Conservation (phyloP, 2,329 filamentous ascomycete genomes). For the Colletotrichum ledebouriae region DNA sequence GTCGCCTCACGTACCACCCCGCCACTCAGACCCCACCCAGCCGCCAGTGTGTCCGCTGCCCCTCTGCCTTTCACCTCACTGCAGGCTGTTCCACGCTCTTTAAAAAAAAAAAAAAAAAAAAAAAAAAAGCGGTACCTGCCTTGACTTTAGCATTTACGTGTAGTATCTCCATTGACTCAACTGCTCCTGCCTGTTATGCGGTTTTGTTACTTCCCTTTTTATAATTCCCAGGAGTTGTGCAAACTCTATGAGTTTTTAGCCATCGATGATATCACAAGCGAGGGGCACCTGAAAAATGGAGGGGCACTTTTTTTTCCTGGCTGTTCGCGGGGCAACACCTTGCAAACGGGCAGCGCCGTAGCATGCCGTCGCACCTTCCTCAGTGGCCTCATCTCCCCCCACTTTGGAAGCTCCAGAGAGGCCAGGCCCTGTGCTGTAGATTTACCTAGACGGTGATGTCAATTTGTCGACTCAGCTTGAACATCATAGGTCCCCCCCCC, state of each 20-base stretch:
- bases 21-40: constrained; percentile 26
- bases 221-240: background rate
- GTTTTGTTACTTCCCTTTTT: too few relatives aligned
- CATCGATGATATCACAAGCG: constrained; percentile 22
- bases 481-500: background rate
- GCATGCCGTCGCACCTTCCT: constrained; percentile 2
- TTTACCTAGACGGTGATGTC: constrained; percentile 33
- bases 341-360: constrained; percentile 31
- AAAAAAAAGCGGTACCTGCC: constrained; percentile 25
- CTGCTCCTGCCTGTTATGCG: background rate
- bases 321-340: constrained; percentile 39
- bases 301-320: constrained; percentile 22
- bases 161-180: too few relatives aligned
- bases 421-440: constrained; percentile 28
- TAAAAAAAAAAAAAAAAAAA: too few relatives aligned
- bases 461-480: constrained; percentile 25
- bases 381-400: constrained; percentile 25
- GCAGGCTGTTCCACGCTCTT: background rate
- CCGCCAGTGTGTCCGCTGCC: background rate
- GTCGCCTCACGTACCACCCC: constrained; percentile 25
- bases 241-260: background rate
- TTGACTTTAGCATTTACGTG: background rate
- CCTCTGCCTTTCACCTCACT: constrained; percentile 5
- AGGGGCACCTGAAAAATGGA: constrained; percentile 24
- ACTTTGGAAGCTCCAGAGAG: constrained; percentile 6